These are phyloP conservation scores for Alternaria rosae DNA, from an alignment of 2,329 filamentous ascomycete species.

Conservation along the genomic window DNA sequence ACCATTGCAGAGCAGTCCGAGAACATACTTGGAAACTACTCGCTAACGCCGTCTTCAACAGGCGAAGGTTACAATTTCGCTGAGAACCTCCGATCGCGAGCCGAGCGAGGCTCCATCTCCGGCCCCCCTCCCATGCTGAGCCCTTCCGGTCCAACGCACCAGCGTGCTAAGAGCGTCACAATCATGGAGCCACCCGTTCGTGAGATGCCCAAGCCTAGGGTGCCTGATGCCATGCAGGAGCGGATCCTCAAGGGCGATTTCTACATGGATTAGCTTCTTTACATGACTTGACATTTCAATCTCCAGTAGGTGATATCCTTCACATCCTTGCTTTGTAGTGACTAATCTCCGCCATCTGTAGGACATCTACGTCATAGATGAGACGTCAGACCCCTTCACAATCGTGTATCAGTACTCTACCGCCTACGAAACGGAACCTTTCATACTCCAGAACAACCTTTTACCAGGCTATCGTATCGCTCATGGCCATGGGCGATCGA, in stretches of 20 bases:
- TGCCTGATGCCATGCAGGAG: constrained; percentile 92
- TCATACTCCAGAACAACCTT: constrained; percentile 8
- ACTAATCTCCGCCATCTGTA: constrained; percentile 8
- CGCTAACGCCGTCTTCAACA: constrained; percentile 71
- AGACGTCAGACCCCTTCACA: constrained; percentile 15
- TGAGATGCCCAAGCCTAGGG: constrained; percentile 65
- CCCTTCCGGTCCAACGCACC: constrained; percentile 54
- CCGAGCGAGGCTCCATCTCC: constrained; percentile 74
- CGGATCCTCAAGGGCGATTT: constrained; percentile 97
- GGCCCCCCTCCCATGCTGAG: constrained; percentile 44
- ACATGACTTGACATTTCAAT: constrained; percentile 18
- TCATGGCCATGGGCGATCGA: constrained; percentile 9
- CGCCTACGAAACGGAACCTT: constrained; percentile 4
- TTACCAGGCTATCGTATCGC: constrained; percentile 3
- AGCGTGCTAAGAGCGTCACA: constrained; percentile 73
- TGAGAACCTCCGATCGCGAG: constrained; percentile 90
- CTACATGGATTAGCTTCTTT: constrained; percentile 79
- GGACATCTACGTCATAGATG: constrained; percentile 16
- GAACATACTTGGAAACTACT: constrained; percentile 55
- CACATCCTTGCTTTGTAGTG: neutral
- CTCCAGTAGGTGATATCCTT: constrained; percentile 30
- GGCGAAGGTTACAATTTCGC: constrained; percentile 97
- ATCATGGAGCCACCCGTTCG: constrained; percentile 65
- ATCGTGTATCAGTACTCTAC: constrained; percentile 28
- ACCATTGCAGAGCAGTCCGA: constrained; percentile 44